Percentiles rank a stretch among this genome's conserved stretches.
These are phyloP conservation scores for Euphorbia celastroides DNA, from an alignment of 441 rosid species.

Conservation along the genomic window DNA sequence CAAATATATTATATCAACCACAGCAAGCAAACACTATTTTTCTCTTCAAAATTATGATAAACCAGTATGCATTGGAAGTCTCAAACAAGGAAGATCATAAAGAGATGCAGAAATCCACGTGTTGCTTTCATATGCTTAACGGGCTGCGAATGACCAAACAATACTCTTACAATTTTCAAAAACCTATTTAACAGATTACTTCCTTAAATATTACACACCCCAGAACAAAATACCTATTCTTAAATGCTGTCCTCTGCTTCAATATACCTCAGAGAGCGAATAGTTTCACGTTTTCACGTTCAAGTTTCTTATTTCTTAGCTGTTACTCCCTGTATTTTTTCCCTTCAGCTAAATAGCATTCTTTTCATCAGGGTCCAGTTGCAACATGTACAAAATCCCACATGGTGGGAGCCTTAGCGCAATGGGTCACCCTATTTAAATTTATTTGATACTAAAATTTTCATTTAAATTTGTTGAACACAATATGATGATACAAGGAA, in stretches of 20 bases:
- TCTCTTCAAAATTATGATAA: neutral
- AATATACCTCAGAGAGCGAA: neutral
- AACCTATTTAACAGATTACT: neutral
- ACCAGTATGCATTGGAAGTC: neutral
- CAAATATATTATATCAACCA: neutral
- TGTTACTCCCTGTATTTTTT: neutral
- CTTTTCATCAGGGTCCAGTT: neutral
- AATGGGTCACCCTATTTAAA: too few relatives aligned
- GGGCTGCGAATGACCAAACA: neutral
- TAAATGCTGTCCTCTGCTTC: neutral
- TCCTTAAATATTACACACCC: neutral
- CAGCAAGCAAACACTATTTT: neutral
- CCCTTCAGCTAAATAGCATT: neutral
- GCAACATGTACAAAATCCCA: neutral
- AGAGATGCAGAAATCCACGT: neutral
- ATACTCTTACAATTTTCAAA: neutral
- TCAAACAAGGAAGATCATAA: neutral
- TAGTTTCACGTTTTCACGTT: neutral
- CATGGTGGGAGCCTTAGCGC: too few relatives aligned
- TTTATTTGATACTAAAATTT: neutral
- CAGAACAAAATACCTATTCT: neutral
- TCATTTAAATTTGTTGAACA: neutral
- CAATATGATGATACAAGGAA: neutral
- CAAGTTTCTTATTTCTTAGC: neutral
- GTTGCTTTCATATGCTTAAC: conserved; percentile 6